Base-by-base conservation (phyloP, 2,329 filamentous ascomycete genomes). In the Colletotrichum sp. region DNA sequence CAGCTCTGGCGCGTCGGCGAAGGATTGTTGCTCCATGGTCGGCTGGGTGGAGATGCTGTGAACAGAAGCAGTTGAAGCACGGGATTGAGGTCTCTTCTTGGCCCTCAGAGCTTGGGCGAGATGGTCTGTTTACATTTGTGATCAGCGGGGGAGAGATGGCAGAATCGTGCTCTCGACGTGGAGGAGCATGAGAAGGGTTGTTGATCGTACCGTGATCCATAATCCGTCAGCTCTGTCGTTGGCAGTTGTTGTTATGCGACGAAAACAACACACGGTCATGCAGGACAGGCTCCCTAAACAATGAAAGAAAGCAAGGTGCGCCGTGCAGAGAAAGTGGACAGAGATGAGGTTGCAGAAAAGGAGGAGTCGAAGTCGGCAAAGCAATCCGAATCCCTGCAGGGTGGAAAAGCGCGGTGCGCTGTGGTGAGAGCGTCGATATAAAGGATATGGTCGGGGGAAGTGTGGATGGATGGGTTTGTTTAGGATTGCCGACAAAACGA, bases 1-100 rank as follows among this genome's bases (percentile, higher is more conserved):
- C 77, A 87, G 83, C 65, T 86, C 85, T 61, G 85, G 81, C 32
- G 85, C 78, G 76, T 89, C 86, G 61, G 82, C 80, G 76, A 89
- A 88, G 72, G 79, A 81, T 24, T 83, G 82, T 69, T 88, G 88
- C 43, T 91, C 90, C 76, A 90, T 83, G 74, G 84, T 88, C 24
- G 87, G 85, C 79, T 90, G 89, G 3, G 89, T 89, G 48, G 86
- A 84, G 77, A 84, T 85, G 82, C 90, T 91, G 79, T 90, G 89
- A 68, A 90, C 86, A 14, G 90, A 91, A 26, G 89, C 87, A 32
- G 90, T 91, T 36, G 90, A 91, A 68, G 87, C 90, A 79, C 88
- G 86, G 65, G 90, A 91, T 73, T 87, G 85, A 43, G 89, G 86
- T 77, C 89, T 87, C 81, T 88, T 89, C 79, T 86, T 85, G 62